Percentiles rank a stretch among this genome's conserved stretches.
Evolutionary conservation across 2,329 filamentous ascomycete genomes (phyloP).

Genomic region (Calycina herbarum): DNA sequence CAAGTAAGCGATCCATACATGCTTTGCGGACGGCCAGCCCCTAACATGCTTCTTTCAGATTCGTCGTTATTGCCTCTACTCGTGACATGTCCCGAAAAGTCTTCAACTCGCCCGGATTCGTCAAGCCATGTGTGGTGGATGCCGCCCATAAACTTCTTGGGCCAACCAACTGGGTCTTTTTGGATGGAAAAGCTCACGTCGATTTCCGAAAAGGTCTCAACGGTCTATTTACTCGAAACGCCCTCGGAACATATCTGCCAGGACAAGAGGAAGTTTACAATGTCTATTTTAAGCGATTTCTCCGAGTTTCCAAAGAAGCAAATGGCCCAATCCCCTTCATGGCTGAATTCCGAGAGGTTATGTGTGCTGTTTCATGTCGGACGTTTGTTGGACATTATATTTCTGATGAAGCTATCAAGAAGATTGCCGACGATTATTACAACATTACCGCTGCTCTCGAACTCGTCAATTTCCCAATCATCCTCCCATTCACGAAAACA

Average conservation of each 20-base stretch:
- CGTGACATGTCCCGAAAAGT: constrained; percentile 96
- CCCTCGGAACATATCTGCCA: constrained; percentile 84
- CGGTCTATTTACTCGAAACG: constrained; percentile 87
- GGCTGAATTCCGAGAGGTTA: constrained; percentile 87
- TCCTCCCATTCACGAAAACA: constrained; percentile 89
- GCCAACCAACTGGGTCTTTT: constrained; percentile 92
- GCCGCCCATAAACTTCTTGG: constrained; percentile 91
- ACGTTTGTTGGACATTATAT: constrained; percentile 99
- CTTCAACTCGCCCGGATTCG: constrained; percentile 88
- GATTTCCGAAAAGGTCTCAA: constrained; percentile 98
- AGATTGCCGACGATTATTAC: constrained; percentile 95
- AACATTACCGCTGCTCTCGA: constrained; percentile 93
- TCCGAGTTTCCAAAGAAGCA: constrained; percentile 71
- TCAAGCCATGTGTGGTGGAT: constrained; percentile 96
- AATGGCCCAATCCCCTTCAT: constrained; percentile 81
- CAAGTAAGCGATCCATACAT: constrained; percentile 65
- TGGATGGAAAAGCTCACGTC: constrained; percentile 91
- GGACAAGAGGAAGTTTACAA: constrained; percentile 92
- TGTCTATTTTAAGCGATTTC: constrained; percentile 77
- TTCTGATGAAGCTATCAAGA: constrained; percentile 84
- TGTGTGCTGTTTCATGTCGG: constrained; percentile 91
- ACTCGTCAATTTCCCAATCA: constrained; percentile 97
- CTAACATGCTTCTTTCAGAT: constrained; percentile 53
- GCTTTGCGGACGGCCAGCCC: not conserved
- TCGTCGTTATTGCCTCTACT: constrained; percentile 93